Conservation (phyloP, 1,284 basidiomycete genomes). For the Phlebopus sp. region DNA sequence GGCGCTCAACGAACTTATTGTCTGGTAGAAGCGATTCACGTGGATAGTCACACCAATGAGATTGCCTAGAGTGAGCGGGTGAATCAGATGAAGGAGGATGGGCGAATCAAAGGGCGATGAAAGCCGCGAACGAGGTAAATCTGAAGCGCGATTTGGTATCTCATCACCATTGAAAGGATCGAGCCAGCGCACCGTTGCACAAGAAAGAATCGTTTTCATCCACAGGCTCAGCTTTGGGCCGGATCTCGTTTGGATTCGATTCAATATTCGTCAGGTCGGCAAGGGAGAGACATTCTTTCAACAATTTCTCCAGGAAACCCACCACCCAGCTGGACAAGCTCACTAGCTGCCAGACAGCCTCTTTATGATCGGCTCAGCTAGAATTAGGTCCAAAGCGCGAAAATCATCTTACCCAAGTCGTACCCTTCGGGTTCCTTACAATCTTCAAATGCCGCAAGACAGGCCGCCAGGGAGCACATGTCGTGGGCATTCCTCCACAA, state of each 20-base stretch:
- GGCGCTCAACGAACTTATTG: slow-evolving; percentile 48
- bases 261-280: slow-evolving; percentile 26
- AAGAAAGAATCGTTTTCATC: slow-evolving; percentile 21
- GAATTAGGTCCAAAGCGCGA: background rate
- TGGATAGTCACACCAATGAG: slow-evolving; percentile 49
- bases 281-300: slow-evolving; percentile 60
- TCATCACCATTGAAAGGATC: background rate
- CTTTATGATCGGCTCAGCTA: slow-evolving; percentile 34
- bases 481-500: slow-evolving; percentile 60
- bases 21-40: slow-evolving; percentile 54
- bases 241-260: slow-evolving; percentile 12
- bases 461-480: slow-evolving; percentile 58
- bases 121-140: slow-evolving; percentile 13
- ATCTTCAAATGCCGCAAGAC: slow-evolving; percentile 60
- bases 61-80: slow-evolving; percentile 56
- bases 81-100: slow-evolving; percentile 54
- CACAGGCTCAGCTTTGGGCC: slow-evolving; percentile 26
- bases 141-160: slow-evolving; percentile 6
- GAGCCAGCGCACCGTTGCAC: slow-evolving; percentile 19
- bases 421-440: slow-evolving; percentile 61
- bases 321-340: slow-evolving; percentile 59
- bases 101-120: slow-evolving; percentile 32
- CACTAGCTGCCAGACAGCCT: slow-evolving; percentile 67
- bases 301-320: slow-evolving; percentile 55
- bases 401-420: slow-evolving; percentile 49